These are phyloP conservation scores for Fusarium siculi DNA, from an alignment of 2,329 filamentous ascomycete genomes.

Conservation along the genomic window DNA sequence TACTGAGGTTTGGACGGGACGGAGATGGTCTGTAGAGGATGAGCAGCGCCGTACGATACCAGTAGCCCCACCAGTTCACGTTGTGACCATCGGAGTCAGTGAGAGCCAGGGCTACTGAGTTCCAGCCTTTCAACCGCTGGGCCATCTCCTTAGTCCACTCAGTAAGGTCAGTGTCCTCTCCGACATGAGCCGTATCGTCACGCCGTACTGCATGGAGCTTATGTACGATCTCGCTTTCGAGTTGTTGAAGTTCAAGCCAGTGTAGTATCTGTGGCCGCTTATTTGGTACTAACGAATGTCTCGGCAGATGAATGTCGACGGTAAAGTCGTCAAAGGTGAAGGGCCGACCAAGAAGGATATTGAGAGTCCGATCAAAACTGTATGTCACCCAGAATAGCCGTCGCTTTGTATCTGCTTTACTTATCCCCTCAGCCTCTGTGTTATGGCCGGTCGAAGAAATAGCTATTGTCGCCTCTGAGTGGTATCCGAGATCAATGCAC, in stretches of 20 bases:
- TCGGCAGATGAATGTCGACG: neutral
- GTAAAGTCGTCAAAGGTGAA: slow-evolving; percentile 14
- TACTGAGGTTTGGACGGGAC: neutral
- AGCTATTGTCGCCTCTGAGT: slow-evolving; percentile 1
- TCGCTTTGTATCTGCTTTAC: neutral
- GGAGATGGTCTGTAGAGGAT: slow-evolving; percentile 11
- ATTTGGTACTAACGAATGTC: neutral
- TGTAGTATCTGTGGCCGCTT: neutral
- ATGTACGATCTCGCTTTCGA: slow-evolving; percentile 1
- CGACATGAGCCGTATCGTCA: fast-evolving
- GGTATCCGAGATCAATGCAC: slow-evolving; percentile 16
- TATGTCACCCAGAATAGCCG: slow-evolving; percentile 10
- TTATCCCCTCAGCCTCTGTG: fast-evolving
- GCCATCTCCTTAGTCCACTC: neutral
- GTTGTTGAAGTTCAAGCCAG: slow-evolving; percentile 9
- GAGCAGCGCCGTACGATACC: slow-evolving; percentile 6
- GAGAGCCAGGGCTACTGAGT: neutral
- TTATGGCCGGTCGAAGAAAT: neutral
- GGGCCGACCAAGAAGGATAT: slow-evolving; percentile 2
- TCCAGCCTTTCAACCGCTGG: neutral
- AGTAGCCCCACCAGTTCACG: slow-evolving; percentile 18
- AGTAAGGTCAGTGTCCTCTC: neutral
- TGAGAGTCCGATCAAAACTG: slow-evolving; percentile 7
- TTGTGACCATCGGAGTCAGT: neutral
- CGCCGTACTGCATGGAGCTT: neutral